A percentile compares a stretch with the other conserved stretches of the same genome.
phyloP scores from a whole-genome alignment of 768 basidiomycete species.

The Hericium alpestre region DNA sequence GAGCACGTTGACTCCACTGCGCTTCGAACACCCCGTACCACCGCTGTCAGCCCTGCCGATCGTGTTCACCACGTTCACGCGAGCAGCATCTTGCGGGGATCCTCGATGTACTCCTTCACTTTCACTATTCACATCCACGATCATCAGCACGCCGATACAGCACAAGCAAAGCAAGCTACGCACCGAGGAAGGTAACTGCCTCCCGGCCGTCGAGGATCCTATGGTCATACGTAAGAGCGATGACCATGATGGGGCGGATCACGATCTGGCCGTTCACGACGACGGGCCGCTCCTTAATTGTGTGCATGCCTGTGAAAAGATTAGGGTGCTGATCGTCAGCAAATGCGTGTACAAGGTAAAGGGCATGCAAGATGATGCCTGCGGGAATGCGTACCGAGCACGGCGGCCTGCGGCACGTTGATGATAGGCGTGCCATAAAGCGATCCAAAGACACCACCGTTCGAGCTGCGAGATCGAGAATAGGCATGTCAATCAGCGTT shows the following conservation, averaged over 20 bases:
- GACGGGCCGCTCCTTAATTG: slow-evolving; percentile 84
- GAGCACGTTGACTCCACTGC: no score
- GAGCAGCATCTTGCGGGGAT: slow-evolving; percentile 36
- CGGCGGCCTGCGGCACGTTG: slow-evolving; percentile 90
- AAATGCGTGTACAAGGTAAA: not conserved
- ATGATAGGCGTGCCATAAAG: slow-evolving; percentile 98
- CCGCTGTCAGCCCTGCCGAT: no score
- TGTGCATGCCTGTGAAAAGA: slow-evolving; percentile 60
- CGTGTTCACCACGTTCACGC: slow-evolving; percentile 2
- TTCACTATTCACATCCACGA: slow-evolving; percentile 25
- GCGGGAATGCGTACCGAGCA: slow-evolving; percentile 50
- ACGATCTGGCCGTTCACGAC: slow-evolving; percentile 94
- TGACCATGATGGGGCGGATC: slow-evolving; percentile 93
- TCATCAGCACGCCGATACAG: not conserved
- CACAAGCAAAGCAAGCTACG: slow-evolving; percentile 20
- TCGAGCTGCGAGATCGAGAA: slow-evolving; percentile 50
- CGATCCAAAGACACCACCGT: slow-evolving; percentile 97
- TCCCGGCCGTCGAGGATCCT: slow-evolving; percentile 91
- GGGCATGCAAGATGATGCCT: not conserved
- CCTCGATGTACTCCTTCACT: slow-evolving; percentile 46
- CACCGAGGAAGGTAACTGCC: slow-evolving; percentile 94
- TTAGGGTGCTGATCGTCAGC: not conserved
- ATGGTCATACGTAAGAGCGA: slow-evolving; percentile 92
- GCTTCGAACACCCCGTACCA: no score
- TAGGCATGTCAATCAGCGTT: not conserved